These are phyloP conservation scores for Ceratopteris richardii DNA, from an alignment of 75 land plant species.

Conservation along the genomic window DNA sequence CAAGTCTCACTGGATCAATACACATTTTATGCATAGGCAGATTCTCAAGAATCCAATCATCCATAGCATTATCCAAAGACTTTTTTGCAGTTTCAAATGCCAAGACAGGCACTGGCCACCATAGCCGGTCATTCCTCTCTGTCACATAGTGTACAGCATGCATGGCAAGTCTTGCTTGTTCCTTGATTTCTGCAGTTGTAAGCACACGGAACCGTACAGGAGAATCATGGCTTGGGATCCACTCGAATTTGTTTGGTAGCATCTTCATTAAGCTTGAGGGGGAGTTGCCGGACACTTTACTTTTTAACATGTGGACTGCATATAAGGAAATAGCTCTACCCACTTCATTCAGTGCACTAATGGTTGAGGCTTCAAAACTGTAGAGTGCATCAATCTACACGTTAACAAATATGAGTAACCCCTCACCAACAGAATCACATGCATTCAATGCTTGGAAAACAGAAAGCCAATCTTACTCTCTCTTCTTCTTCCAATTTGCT, in stretches of 20 bases:
- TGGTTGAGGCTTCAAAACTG: constrained; percentile 2
- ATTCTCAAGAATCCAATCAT: constrained; percentile 1
- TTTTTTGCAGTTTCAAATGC: neutral
- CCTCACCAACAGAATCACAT: neutral
- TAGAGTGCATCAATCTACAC: neutral
- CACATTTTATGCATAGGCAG: constrained; percentile 1
- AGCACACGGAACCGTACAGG: constrained; percentile 3
- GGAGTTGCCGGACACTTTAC: neutral
- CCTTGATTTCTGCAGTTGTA: neutral
- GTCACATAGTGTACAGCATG: neutral
- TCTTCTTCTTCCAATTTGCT: neutral
- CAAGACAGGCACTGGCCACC: constrained; percentile 1
- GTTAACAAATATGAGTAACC: neutral
- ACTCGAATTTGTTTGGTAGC: neutral
- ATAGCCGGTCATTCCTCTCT: neutral
- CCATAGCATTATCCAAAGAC: neutral
- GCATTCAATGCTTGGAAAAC: neutral
- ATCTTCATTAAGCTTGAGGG: neutral
- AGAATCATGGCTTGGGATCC: neutral
- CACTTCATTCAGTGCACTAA: neutral
- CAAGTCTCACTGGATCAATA: neutral
- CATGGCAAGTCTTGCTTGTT: neutral
- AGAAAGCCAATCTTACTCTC: neutral
- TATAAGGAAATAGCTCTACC: constrained; percentile 2
- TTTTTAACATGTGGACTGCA: neutral